These are phyloP conservation scores for Saccharomyces kudriavzevii DNA, from an alignment of 805 yeast genomes.

Conservation along the genomic window DNA sequence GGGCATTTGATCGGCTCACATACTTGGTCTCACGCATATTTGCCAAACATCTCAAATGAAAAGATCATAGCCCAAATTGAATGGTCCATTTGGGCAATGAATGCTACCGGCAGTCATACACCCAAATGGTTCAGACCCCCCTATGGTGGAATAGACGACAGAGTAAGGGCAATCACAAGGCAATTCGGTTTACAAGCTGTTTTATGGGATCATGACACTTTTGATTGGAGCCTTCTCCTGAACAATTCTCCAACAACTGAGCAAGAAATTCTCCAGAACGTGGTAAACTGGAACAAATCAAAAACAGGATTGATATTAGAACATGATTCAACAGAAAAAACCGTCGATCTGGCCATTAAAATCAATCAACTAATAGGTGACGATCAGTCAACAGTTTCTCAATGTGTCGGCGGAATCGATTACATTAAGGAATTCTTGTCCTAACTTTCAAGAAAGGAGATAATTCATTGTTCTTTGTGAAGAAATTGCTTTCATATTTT, in stretches of 20 bases:
- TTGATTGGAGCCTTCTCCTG: constrained; percentile 71
- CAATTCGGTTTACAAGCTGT: constrained; percentile 80
- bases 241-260: constrained; percentile 38
- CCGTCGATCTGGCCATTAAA: constrained; percentile 58
- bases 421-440: constrained; percentile 36
- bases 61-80: constrained; percentile 76
- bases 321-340: constrained; percentile 61
- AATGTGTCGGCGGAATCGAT: constrained; percentile 59
- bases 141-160: constrained; percentile 81
- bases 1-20: constrained; percentile 82
- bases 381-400: constrained; percentile 65
- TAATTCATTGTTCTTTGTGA: not conserved
- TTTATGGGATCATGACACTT: constrained; percentile 80
- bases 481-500: not conserved
- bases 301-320: constrained; percentile 67
- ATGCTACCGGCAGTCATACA: constrained; percentile 74
- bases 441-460: not conserved
- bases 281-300: constrained; percentile 39
- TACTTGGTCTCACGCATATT: constrained; percentile 81
- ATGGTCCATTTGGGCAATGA: constrained; percentile 96
- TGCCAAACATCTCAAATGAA: constrained; percentile 68
- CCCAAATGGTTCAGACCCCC: constrained; percentile 95
- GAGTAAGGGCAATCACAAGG: constrained; percentile 66
- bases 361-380: constrained; percentile 45
- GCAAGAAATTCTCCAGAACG: constrained; percentile 45